Evolutionary conservation across 176 grass and related monocot species (phyloP).

Genomic region (Eragrostis curvula): DNA sequence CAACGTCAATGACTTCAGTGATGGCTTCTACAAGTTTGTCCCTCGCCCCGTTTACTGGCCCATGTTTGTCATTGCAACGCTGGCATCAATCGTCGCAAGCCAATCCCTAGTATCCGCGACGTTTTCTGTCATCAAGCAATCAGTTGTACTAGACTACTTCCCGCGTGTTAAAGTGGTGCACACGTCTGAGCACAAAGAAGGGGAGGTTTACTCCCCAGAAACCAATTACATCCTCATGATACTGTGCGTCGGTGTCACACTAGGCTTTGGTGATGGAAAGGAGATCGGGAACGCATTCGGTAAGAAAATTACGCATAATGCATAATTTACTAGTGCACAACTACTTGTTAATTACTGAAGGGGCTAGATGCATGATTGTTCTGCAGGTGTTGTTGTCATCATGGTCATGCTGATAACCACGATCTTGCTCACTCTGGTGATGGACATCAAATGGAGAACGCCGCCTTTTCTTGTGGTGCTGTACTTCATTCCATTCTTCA

Average conservation of each 20-base stretch:
- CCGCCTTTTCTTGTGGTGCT: conserved; percentile 45
- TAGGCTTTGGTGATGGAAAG: conserved; percentile 82
- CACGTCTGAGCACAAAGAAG: conserved; percentile 78
- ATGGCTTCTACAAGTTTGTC: conserved; percentile 87
- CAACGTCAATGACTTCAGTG: conserved; percentile 68
- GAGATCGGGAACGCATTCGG: conserved; percentile 88
- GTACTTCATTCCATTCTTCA: conserved; percentile 61
- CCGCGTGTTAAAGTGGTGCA: conserved; percentile 89
- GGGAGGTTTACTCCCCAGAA: conserved; percentile 90
- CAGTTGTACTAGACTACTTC: conserved; percentile 79
- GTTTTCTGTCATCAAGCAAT: conserved; percentile 93
- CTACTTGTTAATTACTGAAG: conserved; percentile 8
- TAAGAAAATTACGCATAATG: conserved; percentile 38
- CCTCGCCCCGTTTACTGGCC: conserved; percentile 80
- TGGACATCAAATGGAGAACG: conserved; percentile 82
- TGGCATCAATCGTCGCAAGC: conserved; percentile 82
- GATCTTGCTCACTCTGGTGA: conserved; percentile 77
- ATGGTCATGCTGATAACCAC: conserved; percentile 93
- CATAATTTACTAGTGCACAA: neutral
- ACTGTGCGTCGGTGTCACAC: conserved; percentile 68
- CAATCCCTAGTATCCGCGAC: conserved; percentile 88
- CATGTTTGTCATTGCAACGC: conserved; percentile 78
- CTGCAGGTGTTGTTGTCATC: conserved; percentile 87
- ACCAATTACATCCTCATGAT: conserved; percentile 90
- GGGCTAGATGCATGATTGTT: conserved; percentile 8